Conservation (phyloP, 2,329 filamentous ascomycete genomes). For the Fusarium sp. region DNA sequence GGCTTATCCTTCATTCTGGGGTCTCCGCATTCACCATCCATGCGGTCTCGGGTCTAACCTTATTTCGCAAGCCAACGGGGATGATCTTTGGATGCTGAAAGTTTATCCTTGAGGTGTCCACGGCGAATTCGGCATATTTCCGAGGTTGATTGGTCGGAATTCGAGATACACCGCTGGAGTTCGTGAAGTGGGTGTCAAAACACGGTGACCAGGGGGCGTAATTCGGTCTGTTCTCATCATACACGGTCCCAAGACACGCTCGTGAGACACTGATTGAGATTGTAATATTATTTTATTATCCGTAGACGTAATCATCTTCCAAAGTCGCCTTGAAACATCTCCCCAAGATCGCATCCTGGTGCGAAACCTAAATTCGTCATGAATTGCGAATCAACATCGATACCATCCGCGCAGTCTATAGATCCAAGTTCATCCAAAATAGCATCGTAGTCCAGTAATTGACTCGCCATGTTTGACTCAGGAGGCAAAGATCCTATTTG, state of each 20-base stretch:
- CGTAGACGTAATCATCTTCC: slow-evolving; percentile 43
- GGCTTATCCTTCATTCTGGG: slow-evolving; percentile 33
- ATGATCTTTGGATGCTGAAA: slow-evolving; percentile 34
- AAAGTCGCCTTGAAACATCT: slow-evolving; percentile 60
- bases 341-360: slow-evolving; percentile 69
- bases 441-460: slow-evolving; percentile 61
- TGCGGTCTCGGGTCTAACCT: slow-evolving; percentile 38
- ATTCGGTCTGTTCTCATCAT: neutral
- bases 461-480: slow-evolving; percentile 36
- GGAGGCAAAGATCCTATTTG: slow-evolving; percentile 40
- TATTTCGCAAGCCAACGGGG: slow-evolving; percentile 38
- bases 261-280: slow-evolving; percentile 18
- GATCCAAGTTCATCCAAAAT: slow-evolving; percentile 65
- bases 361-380: slow-evolving; percentile 75
- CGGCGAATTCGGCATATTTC: slow-evolving; percentile 7
- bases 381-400: slow-evolving; percentile 70
- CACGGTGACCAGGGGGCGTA: neutral
- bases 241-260: neutral
- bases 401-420: slow-evolving; percentile 61
- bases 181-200: neutral
- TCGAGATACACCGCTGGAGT: neutral
- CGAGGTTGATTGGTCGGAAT: neutral
- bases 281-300: slow-evolving; percentile 16
- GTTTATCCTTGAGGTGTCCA: slow-evolving; percentile 21
- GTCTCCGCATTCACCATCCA: slow-evolving; percentile 23